A percentile compares a stretch with the other conserved stretches of the same genome.
These are phyloP conservation scores for Cladosporium sphaerospermum DNA, from an alignment of 2,329 filamentous ascomycete species.

Conservation along the genomic window DNA sequence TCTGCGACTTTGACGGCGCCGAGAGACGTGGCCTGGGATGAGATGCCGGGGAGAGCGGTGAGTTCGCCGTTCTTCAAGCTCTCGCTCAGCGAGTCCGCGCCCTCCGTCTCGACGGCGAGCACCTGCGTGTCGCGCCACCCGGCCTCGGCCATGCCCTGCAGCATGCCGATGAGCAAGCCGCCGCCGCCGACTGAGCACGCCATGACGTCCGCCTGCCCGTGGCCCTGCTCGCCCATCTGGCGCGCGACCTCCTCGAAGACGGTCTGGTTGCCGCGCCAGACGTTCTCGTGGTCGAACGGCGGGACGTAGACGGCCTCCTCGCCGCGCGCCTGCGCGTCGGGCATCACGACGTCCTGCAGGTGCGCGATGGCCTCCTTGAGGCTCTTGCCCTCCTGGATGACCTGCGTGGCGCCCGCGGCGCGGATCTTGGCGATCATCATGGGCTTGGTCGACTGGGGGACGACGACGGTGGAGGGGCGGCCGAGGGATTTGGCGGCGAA, in stretches of 20 bases:
- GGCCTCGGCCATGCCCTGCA: conserved; percentile 57
- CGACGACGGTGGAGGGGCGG: conserved; percentile 66
- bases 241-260: conserved; percentile 49
- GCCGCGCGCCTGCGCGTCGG: conserved; percentile 34
- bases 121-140: conserved; percentile 41
- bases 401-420: conserved; percentile 59
- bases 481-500: conserved; percentile 60
- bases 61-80: conserved; percentile 49
- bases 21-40: conserved; percentile 67
- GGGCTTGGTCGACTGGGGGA: conserved; percentile 59
- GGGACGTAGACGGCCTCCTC: conserved; percentile 56
- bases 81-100: conserved; percentile 64
- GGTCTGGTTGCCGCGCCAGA: conserved; percentile 61
- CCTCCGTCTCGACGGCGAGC: conserved; percentile 68
- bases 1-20: conserved; percentile 67
- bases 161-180: conserved; percentile 69
- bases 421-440: conserved; percentile 67
- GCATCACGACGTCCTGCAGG: conserved; percentile 54
- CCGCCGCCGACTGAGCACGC: conserved; percentile 77
- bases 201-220: conserved; percentile 56
- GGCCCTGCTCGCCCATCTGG: conserved; percentile 33
- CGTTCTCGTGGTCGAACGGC: conserved; percentile 62
- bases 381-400: conserved; percentile 61
- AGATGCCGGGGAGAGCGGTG: conserved; percentile 63
- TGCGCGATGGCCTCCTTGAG: conserved; percentile 66